Evolutionary conservation across 2,329 filamentous ascomycete genomes (phyloP).

Genomic region (Emergomyces pasteurianus): DNA sequence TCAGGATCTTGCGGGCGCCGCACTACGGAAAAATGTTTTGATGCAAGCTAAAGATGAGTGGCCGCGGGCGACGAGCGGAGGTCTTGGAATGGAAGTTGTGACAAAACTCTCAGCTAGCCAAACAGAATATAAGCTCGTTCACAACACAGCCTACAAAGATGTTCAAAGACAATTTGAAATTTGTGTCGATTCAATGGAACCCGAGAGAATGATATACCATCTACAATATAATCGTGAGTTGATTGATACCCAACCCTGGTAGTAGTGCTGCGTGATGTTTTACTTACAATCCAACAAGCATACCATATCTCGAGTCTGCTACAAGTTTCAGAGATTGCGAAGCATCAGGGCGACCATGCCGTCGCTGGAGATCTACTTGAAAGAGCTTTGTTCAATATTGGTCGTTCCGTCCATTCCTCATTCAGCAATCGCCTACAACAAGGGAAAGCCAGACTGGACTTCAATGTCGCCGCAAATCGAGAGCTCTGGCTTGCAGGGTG

Average conservation of each 20-base stretch:
- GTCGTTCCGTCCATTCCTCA: conserved; percentile 71
- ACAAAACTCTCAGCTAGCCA: conserved; percentile 45
- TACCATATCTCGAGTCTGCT: conserved; percentile 93
- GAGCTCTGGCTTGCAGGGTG: conserved; percentile 87
- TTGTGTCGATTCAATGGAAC: conserved; percentile 73
- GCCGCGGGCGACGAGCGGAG: conserved; percentile 67
- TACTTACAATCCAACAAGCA: conserved; percentile 31
- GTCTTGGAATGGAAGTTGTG: conserved; percentile 67
- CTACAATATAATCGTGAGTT: conserved; percentile 49
- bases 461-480: conserved; percentile 71
- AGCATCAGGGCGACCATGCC: conserved; percentile 79
- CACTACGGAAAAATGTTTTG: conserved; percentile 67
- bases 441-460: conserved; percentile 71
- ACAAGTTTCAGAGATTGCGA: conserved; percentile 83
- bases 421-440: conserved; percentile 65
- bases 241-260: neutral
- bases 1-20: conserved; percentile 56
- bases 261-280: neutral
- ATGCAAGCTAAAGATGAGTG: conserved; percentile 79
- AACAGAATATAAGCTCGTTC: conserved; percentile 64
- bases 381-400: conserved; percentile 83
- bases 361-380: conserved; percentile 80
- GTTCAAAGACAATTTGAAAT: conserved; percentile 65
- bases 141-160: conserved; percentile 60
- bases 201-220: conserved; percentile 66